Conservation (phyloP, 2,329 filamentous ascomycete species). For the Botrytis porri region DNA sequence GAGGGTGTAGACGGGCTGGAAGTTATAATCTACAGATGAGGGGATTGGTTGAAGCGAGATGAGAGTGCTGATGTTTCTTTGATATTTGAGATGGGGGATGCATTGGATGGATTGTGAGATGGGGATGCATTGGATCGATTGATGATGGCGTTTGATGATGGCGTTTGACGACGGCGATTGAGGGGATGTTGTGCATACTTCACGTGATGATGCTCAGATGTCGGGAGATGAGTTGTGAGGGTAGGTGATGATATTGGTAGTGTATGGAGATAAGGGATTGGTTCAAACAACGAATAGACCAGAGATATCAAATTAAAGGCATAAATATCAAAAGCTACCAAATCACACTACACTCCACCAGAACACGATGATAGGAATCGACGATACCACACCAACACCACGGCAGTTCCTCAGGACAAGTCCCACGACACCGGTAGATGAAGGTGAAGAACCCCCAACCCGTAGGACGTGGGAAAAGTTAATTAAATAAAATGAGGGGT, state of each 20-base stretch:
- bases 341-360: neutral
- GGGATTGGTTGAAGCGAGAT: neutral
- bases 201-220: neutral
- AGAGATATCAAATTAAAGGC: neutral
- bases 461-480: neutral
- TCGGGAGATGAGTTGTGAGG: too few relatives aligned
- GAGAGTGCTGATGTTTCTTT: neutral
- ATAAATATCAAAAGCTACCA: neutral
- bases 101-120: too few relatives aligned
- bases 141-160: neutral
- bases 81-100: neutral
- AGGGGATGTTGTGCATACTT: neutral
- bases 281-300: neutral
- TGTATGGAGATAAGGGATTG: too few relatives aligned
- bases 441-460: neutral
- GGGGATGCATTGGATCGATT: too few relatives aligned
- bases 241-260: too few relatives aligned
- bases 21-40: neutral
- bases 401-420: neutral
- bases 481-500: neutral
- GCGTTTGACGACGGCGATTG: too few relatives aligned
- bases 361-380: neutral
- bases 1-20: neutral
- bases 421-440: constrained; percentile 2
- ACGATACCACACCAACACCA: neutral